These are phyloP conservation scores for Debaryomyces tyrocola DNA, from an alignment of 805 yeast genomes.

Conservation along the genomic window DNA sequence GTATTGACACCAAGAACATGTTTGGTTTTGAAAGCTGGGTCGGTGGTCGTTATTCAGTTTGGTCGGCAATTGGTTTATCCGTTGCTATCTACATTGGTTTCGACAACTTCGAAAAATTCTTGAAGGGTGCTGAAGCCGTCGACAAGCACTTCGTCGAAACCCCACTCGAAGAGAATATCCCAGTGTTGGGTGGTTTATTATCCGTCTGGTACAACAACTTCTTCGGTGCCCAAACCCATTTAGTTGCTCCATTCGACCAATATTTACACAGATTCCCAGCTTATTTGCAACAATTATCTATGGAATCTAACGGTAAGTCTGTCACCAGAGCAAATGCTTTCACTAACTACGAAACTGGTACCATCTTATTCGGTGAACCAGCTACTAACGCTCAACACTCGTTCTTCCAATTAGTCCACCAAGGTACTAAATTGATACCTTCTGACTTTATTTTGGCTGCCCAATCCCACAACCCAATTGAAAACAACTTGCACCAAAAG, in stretches of 20 bases:
- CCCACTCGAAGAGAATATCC: constrained; percentile 88
- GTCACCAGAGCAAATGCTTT: constrained; percentile 90
- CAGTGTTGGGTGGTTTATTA: constrained; percentile 88
- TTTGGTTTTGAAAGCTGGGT: constrained; percentile 99
- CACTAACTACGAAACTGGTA: constrained; percentile 94
- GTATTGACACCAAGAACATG: constrained; percentile 97
- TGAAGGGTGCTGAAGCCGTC: constrained; percentile 97
- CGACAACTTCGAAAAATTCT: constrained; percentile 88
- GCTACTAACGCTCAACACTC: constrained; percentile 99
- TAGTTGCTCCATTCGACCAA: constrained; percentile 98
- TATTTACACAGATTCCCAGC: constrained; percentile 99
- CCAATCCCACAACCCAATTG: constrained; percentile 96
- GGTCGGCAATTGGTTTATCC: constrained; percentile 98
- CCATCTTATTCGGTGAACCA: constrained; percentile 96
- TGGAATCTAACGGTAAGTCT: constrained; percentile 99
- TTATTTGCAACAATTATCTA: constrained; percentile 94
- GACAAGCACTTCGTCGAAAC: constrained; percentile 86
- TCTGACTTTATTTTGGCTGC: constrained; percentile 97
- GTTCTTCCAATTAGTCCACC: constrained; percentile 98
- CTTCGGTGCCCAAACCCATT: constrained; percentile 96
- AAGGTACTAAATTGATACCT: constrained; percentile 97
- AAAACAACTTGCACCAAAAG: constrained; percentile 88
- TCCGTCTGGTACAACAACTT: constrained; percentile 99
- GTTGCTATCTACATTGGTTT: constrained; percentile 93
- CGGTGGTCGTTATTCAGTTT: constrained; percentile 99